Evolutionary conservation across 2,329 filamentous ascomycete genomes (phyloP).

Genomic region (Alternaria solani): DNA sequence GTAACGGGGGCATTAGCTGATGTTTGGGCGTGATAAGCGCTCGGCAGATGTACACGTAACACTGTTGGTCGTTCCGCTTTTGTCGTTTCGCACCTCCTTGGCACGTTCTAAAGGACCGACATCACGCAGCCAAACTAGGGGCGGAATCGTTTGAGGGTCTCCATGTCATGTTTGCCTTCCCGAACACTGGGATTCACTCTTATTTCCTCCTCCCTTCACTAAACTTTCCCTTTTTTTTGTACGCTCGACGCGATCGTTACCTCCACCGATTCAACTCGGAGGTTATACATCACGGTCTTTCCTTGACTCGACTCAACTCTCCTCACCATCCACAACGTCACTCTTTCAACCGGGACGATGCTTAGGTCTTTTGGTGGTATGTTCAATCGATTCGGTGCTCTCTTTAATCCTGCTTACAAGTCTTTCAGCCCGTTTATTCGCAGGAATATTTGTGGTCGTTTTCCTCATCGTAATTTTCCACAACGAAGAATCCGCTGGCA

Average conservation of each 20-base stretch:
- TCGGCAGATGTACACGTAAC: slow-evolving; percentile 17
- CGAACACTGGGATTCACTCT: neutral
- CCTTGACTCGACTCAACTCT: slow-evolving; percentile 10
- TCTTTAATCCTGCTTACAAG: slow-evolving; percentile 10
- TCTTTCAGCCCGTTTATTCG: slow-evolving; percentile 29
- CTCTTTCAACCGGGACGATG: slow-evolving; percentile 19
- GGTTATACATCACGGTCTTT: slow-evolving; percentile 4
- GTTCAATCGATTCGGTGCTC: neutral
- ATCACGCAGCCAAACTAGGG: slow-evolving; percentile 2
- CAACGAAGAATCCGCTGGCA: slow-evolving; percentile 31
- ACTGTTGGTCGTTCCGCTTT: slow-evolving; percentile 10
- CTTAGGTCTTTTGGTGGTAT: slow-evolving; percentile 34
- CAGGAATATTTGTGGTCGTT: slow-evolving; percentile 32
- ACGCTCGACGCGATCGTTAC: slow-evolving; percentile 7
- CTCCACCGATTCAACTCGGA: slow-evolving; percentile 25
- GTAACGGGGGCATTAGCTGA: slow-evolving; percentile 2
- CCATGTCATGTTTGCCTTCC: slow-evolving; percentile 2
- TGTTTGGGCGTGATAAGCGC: slow-evolving; percentile 7
- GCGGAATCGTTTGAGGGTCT: slow-evolving; percentile 3
- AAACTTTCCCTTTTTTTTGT: neutral
- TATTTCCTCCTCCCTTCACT: neutral
- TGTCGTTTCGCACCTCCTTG: slow-evolving; percentile 17
- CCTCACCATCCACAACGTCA: neutral
- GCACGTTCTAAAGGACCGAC: slow-evolving; percentile 11
- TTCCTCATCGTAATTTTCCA: slow-evolving; percentile 38